A percentile compares a stretch with the other conserved stretches of the same genome.
phyloP scores from a whole-genome alignment of 192 early-diverging fungal genomes.

The Endogone sp. region DNA sequence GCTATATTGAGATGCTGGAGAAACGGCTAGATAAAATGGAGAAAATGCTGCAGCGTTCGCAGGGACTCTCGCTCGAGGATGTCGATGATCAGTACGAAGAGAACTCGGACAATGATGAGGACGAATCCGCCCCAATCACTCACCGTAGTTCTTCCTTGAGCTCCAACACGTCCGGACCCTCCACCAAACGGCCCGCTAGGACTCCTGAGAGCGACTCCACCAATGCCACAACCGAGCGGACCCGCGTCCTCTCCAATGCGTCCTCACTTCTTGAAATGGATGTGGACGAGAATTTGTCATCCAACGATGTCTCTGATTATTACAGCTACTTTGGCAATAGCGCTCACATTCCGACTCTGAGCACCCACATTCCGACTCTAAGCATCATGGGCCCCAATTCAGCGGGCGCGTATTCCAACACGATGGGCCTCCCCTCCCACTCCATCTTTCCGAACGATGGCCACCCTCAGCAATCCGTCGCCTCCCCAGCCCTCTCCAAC shows the following conservation, averaged over 20 bases:
- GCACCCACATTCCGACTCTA: too few species aligned
- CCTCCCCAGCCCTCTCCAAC: not conserved
- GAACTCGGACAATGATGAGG: not conserved
- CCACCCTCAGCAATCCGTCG: not conserved
- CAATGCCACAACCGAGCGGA: too few species aligned
- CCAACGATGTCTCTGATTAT: not conserved
- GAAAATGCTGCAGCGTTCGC: conserved; percentile 43
- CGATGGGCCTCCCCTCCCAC: too few species aligned
- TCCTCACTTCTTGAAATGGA: not conserved
- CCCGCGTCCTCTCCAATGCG: too few species aligned
- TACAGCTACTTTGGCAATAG: not conserved
- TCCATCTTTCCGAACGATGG: too few species aligned
- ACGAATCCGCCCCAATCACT: not conserved
- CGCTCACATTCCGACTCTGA: too few species aligned
- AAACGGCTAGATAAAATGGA: conserved; percentile 78
- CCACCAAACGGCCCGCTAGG: too few species aligned
- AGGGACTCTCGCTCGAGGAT: conserved; percentile 12
- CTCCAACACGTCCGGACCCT: not conserved
- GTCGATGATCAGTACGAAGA: conserved; percentile 4
- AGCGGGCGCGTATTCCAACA: too few species aligned
- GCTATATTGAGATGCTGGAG: conserved; percentile 75
- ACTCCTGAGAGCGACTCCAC: too few species aligned
- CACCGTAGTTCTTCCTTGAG: not conserved
- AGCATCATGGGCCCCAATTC: too few species aligned
- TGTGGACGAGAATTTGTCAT: not conserved